Evolutionary conservation across 2,329 filamentous ascomycete genomes (phyloP).

Genomic region (Penicillium frequentans): DNA sequence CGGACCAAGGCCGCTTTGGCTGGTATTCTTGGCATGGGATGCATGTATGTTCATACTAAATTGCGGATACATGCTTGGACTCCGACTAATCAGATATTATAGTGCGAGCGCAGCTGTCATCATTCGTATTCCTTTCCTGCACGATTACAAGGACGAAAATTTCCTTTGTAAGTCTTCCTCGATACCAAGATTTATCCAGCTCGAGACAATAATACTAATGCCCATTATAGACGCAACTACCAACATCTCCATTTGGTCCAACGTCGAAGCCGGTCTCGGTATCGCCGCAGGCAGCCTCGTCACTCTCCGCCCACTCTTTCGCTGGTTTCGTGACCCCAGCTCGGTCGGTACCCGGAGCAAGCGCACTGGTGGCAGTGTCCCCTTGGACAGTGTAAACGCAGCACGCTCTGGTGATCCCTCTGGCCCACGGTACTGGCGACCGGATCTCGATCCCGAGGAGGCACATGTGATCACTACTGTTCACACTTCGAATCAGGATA

Average conservation of each 20-base stretch:
- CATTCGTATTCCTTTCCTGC: conserved; percentile 37
- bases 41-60: conserved; percentile 37
- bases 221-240: conserved; percentile 30
- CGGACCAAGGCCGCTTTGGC: conserved; percentile 55
- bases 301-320: conserved; percentile 51
- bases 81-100: background rate
- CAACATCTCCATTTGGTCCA: conserved; percentile 44
- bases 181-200: background rate
- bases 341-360: conserved; percentile 26
- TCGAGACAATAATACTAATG: conserved; percentile 8
- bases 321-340: conserved; percentile 33
- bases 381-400: conserved; percentile 31
- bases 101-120: conserved; percentile 39
- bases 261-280: conserved; percentile 39
- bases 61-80: background rate
- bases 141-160: conserved; percentile 31
- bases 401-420: conserved; percentile 14
- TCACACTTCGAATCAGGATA: conserved; percentile 25
- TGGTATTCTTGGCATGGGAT: conserved; percentile 57
- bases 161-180: conserved; percentile 33
- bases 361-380: conserved; percentile 28
- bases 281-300: conserved; percentile 51
- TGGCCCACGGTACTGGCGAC: conserved; percentile 31
- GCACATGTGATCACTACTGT: conserved; percentile 30
- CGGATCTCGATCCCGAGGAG: conserved; percentile 29